These are phyloP conservation scores for Alternaria tenuissima DNA, from an alignment of 2,329 filamentous ascomycete genomes.

Conservation along the genomic window DNA sequence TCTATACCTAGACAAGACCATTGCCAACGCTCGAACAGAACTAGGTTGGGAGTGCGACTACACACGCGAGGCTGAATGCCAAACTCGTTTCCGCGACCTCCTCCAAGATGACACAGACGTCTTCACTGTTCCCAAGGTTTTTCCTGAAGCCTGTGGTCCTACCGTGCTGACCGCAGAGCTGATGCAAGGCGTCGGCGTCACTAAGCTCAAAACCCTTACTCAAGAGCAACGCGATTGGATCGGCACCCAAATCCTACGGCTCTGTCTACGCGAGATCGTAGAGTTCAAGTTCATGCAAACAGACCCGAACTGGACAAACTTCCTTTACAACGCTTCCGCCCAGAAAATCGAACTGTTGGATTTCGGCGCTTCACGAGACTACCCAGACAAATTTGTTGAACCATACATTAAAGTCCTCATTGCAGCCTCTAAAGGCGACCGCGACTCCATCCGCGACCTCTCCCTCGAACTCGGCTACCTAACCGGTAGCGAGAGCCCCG, in stretches of 20 bases:
- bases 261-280: slow-evolving; percentile 90
- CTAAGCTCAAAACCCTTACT: slow-evolving; percentile 75
- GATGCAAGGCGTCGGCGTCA: slow-evolving; percentile 86
- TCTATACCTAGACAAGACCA: slow-evolving; percentile 94
- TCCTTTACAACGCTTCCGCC: slow-evolving; percentile 80
- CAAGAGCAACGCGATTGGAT: slow-evolving; percentile 95
- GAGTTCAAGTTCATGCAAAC: slow-evolving; percentile 99
- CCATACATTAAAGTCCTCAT: slow-evolving; percentile 82
- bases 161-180: slow-evolving; percentile 94
- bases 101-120: slow-evolving; percentile 76
- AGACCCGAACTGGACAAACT: slow-evolving; percentile 99
- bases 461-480: slow-evolving; percentile 87
- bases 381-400: slow-evolving; percentile 78
- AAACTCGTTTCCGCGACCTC: slow-evolving; percentile 76
- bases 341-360: slow-evolving; percentile 88
- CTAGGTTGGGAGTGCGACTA: slow-evolving; percentile 99
- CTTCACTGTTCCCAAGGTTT: slow-evolving; percentile 82
- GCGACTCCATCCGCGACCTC: slow-evolving; percentile 67
- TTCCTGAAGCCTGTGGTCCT: slow-evolving; percentile 79
- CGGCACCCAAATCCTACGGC: slow-evolving; percentile 87
- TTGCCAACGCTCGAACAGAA: slow-evolving; percentile 90
- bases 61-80: slow-evolving; percentile 83
- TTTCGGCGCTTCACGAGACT: slow-evolving; percentile 92
- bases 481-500: slow-evolving; percentile 83
- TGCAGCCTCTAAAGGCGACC: slow-evolving; percentile 78